A percentile compares a stretch with the other conserved stretches of the same genome.
These are phyloP conservation scores for Biscogniauxia sp. DNA, from an alignment of 2,329 filamentous ascomycete species.

Conservation along the genomic window DNA sequence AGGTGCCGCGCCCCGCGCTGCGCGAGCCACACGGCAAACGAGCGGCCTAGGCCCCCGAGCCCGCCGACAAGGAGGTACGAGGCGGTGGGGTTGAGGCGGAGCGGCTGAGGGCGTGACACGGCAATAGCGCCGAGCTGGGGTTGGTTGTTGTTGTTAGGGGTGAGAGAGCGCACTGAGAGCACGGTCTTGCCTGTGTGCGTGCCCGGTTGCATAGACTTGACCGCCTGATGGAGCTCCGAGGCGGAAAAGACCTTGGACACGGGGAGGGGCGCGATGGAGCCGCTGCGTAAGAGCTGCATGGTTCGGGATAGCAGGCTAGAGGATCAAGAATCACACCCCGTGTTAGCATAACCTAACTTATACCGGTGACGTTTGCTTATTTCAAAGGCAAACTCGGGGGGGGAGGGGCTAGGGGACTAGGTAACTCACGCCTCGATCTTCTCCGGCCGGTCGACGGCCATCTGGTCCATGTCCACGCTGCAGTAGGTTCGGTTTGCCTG, in stretches of 20 bases:
- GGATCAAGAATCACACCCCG: too few species aligned
- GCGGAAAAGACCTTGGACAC: slow-evolving; percentile 13
- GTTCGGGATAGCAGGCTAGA: not conserved
- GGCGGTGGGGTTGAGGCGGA: slow-evolving; percentile 15
- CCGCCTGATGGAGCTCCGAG: slow-evolving; percentile 32
- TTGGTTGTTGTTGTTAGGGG: too few species aligned
- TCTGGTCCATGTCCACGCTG: slow-evolving; percentile 33
- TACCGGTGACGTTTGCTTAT: too few species aligned
- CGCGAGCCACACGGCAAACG: slow-evolving; percentile 30
- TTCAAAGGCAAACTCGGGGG: too few species aligned
- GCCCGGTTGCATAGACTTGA: slow-evolving; percentile 39
- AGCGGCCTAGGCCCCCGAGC: slow-evolving; percentile 31
- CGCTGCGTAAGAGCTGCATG: slow-evolving; percentile 7
- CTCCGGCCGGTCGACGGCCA: slow-evolving; percentile 16
- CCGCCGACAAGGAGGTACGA: slow-evolving; percentile 34
- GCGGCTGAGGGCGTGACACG: not conserved
- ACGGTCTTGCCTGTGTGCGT: slow-evolving; percentile 44
- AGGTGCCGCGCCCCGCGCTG: slow-evolving; percentile 38
- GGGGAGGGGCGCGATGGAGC: not conserved
- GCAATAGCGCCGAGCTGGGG: too few species aligned
- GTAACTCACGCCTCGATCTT: slow-evolving; percentile 1
- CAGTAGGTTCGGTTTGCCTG: slow-evolving; percentile 34
- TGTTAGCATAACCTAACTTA: too few species aligned
- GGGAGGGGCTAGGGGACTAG: too few species aligned
- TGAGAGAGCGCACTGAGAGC: slow-evolving; percentile 9